Evolutionary conservation across 306 rosid species (phyloP), one percentile per base, ranked within the genome.

Genomic region (Vicia sativa): DNA sequence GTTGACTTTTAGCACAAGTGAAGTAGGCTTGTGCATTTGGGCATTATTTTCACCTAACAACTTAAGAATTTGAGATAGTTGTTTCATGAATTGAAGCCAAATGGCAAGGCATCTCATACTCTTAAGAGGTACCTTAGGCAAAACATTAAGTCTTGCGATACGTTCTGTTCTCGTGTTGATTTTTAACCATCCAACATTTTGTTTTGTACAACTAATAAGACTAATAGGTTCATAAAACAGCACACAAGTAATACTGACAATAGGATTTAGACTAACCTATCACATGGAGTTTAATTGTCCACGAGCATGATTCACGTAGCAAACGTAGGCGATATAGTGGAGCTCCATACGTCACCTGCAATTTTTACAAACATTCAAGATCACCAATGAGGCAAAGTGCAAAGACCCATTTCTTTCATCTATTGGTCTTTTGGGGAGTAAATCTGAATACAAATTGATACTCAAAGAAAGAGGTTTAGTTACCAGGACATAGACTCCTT

Each of bases 401-500:
- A 69, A 77, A 50, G 44, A 59, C 35, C 41, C 0, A 11, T 38
- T 52, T 48, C 64, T 43, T 49, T 45, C 19, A 44, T 50, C 37
- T 7, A 34, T 7, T 34, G 28, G 34, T 37, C 48, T 11, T 34
- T 53, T 54, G 39, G 45, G 57, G 68, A 55, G 72, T 46, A 73
- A 31, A 58, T 23, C 23, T 52, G 46, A 62, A 77, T 18, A 67
- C 25, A 31, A 35, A 59, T n/a, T 5, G 49, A 62, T 11, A 49
- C 45, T 21, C 48, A 62, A 31, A 48, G 6, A 70, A 64, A 12
- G 75, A 54, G 74, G 41, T 3, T 72, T 10, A 64, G 2, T 84
- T 91, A 88, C 97, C 97, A 91, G 84, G 60, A 91, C 70, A 76
- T 91, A 91, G 65, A 86, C 91, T 82, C 97, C 97, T 78, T 83